Conservation (phyloP, 148 eudicot species). For the Rhododendron vialii region DNA sequence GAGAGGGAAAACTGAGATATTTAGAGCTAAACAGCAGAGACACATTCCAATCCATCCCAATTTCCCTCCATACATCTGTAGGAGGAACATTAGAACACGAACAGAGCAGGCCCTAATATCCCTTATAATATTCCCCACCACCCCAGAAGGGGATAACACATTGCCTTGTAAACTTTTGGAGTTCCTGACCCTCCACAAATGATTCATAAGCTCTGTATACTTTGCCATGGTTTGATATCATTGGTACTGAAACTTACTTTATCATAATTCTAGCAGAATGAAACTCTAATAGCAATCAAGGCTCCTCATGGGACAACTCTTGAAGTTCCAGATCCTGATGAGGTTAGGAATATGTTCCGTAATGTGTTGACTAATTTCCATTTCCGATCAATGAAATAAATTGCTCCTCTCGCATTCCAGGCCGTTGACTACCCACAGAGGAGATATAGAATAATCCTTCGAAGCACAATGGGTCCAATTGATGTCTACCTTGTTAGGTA, state of each 20-base stretch:
- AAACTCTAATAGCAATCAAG: constrained; percentile 91
- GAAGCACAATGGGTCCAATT: constrained; percentile 99
- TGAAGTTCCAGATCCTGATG: constrained; percentile 98
- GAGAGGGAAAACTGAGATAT: neutral
- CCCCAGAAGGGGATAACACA: neutral
- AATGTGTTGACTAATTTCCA: neutral
- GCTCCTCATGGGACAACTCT: constrained; percentile 99
- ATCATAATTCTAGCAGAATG: constrained; percentile 48
- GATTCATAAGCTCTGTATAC: neutral
- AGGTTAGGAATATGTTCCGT: constrained; percentile 34
- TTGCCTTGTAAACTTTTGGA: neutral
- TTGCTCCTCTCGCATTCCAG: constrained; percentile 29
- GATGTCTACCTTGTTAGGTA: constrained; percentile 97
- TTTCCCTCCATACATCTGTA: neutral
- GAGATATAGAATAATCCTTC: constrained; percentile 89
- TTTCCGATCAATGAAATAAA: neutral
- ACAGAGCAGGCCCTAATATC: neutral
- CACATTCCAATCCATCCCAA: neutral
- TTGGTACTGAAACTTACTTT: neutral
- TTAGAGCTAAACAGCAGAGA: neutral
- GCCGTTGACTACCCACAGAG: constrained; percentile 90
- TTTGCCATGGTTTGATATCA: neutral
- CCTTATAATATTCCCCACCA: neutral
- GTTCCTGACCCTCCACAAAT: neutral
- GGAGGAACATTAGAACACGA: neutral